A percentile compares a stretch with the other conserved stretches of the same genome.
phyloP scores from a whole-genome alignment of 768 basidiomycete genomes.

The Russula sp. region DNA sequence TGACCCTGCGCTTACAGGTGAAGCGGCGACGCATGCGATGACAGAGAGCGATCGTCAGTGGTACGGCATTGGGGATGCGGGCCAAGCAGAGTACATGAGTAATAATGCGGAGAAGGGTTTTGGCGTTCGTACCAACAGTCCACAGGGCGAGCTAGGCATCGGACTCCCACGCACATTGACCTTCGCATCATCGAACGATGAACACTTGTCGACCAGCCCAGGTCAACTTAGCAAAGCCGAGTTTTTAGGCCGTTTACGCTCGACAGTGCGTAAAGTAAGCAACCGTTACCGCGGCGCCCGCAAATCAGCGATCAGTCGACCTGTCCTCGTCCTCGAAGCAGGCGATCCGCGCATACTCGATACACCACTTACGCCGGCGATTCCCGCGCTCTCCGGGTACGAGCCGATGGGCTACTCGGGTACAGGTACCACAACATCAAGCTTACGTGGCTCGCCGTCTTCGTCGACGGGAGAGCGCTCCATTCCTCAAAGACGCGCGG shows the following conservation, averaged over 20 bases:
- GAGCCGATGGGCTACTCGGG: constrained; percentile 39
- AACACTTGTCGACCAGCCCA: constrained; percentile 40
- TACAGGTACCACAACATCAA: constrained; percentile 40
- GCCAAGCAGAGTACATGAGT: constrained; percentile 20
- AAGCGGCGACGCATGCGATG: constrained; percentile 56
- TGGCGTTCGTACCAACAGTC: constrained; percentile 35
- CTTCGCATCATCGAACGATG: constrained; percentile 28
- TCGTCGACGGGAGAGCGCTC: constrained; percentile 62
- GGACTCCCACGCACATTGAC: constrained; percentile 48
- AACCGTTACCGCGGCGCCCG: constrained; percentile 44
- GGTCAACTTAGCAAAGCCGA: constrained; percentile 68
- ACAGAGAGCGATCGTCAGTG: constrained; percentile 65
- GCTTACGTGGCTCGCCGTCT: constrained; percentile 55
- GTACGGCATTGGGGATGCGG: constrained; percentile 53
- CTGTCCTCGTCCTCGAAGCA: constrained; percentile 42
- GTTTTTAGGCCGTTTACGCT: constrained; percentile 60
- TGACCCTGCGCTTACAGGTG: constrained; percentile 58
- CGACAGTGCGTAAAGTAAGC: constrained; percentile 68
- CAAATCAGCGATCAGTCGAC: constrained; percentile 56
- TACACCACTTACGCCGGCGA: constrained; percentile 17
- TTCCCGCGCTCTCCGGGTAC: constrained; percentile 26
- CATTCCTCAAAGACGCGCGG: constrained; percentile 62
- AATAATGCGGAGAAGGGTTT: constrained; percentile 35
- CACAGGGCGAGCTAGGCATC: constrained; percentile 42
- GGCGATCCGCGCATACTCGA: constrained; percentile 24